Evolutionary conservation across 1,284 basidiomycete genomes (phyloP).

Genomic region (Prillingera fragicola): DNA sequence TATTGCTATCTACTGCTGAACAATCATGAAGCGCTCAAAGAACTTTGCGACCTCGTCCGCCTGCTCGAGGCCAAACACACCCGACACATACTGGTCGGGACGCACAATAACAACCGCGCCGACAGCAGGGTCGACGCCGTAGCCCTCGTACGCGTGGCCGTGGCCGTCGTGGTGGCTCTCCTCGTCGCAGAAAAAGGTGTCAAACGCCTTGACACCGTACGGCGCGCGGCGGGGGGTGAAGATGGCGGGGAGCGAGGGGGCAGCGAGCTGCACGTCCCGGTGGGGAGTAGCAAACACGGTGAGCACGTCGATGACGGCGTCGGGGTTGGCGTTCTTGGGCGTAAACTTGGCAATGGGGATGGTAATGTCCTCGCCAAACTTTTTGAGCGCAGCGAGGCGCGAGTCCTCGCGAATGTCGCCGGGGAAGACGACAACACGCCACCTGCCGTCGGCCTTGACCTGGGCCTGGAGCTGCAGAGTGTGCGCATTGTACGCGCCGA

Average conservation of each 20-base stretch:
- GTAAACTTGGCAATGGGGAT: constrained; percentile 39
- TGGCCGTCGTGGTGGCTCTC: constrained; percentile 35
- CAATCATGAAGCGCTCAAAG: constrained; percentile 15
- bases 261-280: constrained; percentile 14
- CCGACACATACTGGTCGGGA: constrained; percentile 41
- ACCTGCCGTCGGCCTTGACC: constrained; percentile 62
- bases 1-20: constrained; percentile 4
- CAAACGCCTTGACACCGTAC: constrained; percentile 14
- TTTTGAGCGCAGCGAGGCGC: constrained; percentile 49
- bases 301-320: constrained; percentile 22
- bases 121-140: constrained; percentile 38
- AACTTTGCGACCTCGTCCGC: constrained; percentile 4
- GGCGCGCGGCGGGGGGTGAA: constrained; percentile 15
- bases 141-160: constrained; percentile 42
- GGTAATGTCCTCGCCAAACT: constrained; percentile 52
- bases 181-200: constrained; percentile 36
- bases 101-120: constrained; percentile 41
- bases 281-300: constrained; percentile 18
- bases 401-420: constrained; percentile 53
- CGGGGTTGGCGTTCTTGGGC: constrained; percentile 32
- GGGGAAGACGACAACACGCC: constrained; percentile 65
- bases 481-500: constrained; percentile 60
- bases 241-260: constrained; percentile 11
- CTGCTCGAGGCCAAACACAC: constrained; percentile 11
- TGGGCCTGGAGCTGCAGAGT: constrained; percentile 65